phyloP scores from a whole-genome alignment of 176 grass and related monocot genomes.

The Miscanthus lutarioriparius region DNA sequence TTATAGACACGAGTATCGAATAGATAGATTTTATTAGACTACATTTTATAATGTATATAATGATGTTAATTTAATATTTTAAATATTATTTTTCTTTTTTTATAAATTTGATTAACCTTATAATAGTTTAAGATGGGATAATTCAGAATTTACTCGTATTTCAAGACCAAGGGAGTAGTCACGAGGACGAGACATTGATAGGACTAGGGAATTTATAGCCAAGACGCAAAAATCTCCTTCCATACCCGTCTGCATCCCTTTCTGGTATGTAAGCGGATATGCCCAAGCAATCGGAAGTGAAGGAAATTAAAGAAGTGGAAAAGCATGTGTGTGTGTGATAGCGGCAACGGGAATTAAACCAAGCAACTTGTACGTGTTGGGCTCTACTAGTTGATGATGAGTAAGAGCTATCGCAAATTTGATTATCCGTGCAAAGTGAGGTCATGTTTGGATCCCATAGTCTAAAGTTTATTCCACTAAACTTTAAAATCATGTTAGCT shows the following conservation, averaged over 20 bases:
- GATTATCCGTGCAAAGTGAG: not conserved
- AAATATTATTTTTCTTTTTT: not conserved
- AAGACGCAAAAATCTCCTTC: slow-evolving; percentile 12
- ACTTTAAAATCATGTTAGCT: not conserved
- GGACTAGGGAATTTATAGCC: slow-evolving; percentile 11
- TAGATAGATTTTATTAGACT: not conserved
- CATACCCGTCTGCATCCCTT: slow-evolving; percentile 27
- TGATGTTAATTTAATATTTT: not conserved
- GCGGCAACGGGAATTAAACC: not conserved
- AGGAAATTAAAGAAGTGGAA: not conserved
- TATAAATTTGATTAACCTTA: not conserved
- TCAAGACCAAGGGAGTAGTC: not conserved
- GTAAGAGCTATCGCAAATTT: not conserved
- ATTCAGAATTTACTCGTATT: not conserved
- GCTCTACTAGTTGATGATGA: not conserved
- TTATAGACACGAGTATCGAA: not conserved
- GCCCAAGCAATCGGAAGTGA: not conserved
- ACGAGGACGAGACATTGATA: slow-evolving; percentile 36
- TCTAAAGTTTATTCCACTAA: not conserved
- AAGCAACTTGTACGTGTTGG: not conserved
- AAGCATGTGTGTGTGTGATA: not conserved
- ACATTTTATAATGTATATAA: not conserved
- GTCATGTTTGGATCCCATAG: no score
- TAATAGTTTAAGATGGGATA: not conserved
- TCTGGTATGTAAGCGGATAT: not conserved